A percentile compares a stretch with the other conserved stretches of the same genome.
Evolutionary conservation across 2,329 filamentous ascomycete species (phyloP).

Genomic region (Pseudogymnoascus sp.): DNA sequence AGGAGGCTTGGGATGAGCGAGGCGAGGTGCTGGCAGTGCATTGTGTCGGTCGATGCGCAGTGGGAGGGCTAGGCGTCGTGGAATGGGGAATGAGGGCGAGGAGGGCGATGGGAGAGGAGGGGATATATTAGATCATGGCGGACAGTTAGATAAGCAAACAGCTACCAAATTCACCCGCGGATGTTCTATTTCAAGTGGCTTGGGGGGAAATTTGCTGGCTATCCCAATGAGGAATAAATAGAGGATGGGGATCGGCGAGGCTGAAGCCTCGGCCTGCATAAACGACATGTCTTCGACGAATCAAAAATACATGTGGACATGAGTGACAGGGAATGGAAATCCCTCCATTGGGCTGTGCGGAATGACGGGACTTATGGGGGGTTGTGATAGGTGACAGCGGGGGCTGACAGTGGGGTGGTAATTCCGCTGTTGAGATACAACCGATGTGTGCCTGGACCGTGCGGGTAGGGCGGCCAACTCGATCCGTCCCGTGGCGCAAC

Average conservation of each 20-base stretch:
- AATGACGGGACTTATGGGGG: neutral
- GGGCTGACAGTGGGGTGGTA: neutral
- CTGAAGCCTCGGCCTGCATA: neutral
- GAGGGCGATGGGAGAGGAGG: neutral
- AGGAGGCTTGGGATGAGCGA: neutral
- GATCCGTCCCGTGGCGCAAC: neutral
- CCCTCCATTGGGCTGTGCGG: neutral
- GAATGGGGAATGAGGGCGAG: neutral
- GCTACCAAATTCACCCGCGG: no score
- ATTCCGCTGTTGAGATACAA: neutral
- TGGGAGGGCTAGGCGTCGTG: neutral
- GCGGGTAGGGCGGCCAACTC: neutral
- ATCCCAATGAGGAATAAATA: neutral
- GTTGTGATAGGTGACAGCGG: neutral
- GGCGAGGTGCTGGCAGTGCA: neutral
- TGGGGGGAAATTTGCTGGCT: neutral
- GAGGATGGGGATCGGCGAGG: neutral
- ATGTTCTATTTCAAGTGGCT: no score
- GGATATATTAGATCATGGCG: slow-evolving; percentile 18
- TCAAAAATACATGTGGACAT: neutral
- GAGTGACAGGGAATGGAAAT: neutral
- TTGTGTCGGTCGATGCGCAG: neutral
- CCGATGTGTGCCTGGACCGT: neutral
- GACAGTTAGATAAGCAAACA: no score
- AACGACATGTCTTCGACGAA: neutral